These are phyloP conservation scores for Linnemannia zychae DNA, from an alignment of 192 early-diverging fungal genomes.

Conservation along the genomic window DNA sequence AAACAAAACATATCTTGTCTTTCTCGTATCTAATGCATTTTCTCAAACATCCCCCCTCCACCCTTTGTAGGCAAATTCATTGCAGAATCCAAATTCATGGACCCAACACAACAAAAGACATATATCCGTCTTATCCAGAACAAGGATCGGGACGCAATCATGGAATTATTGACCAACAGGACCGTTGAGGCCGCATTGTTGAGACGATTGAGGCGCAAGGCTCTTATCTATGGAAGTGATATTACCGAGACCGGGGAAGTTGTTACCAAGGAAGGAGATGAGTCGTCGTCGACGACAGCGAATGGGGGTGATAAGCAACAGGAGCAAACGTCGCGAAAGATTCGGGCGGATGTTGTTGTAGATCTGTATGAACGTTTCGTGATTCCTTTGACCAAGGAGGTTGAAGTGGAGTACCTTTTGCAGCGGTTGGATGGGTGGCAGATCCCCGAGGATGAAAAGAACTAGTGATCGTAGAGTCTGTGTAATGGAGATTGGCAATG, in stretches of 20 bases:
- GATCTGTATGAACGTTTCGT: slow-evolving; percentile 94
- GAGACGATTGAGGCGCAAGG: slow-evolving; percentile 87
- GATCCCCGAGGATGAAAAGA: slow-evolving; percentile 6
- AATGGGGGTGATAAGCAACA: background rate
- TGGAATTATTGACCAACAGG: slow-evolving; percentile 90
- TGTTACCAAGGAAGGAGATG: slow-evolving; percentile 19
- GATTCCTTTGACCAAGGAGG: slow-evolving; percentile 97
- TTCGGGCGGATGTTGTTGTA: slow-evolving; percentile 88
- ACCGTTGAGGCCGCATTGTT: slow-evolving; percentile 89
- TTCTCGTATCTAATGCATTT: no score
- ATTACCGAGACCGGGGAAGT: slow-evolving; percentile 68
- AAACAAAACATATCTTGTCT: background rate
- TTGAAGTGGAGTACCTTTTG: slow-evolving; percentile 95
- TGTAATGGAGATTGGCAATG: no score
- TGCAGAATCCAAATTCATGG: slow-evolving; percentile 97
- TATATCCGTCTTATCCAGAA: slow-evolving; percentile 84
- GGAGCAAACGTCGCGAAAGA: slow-evolving; percentile 57
- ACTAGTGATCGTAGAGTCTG: background rate
- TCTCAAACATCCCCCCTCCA: no score
- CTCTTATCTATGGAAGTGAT: slow-evolving; percentile 94
- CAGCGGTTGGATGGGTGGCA: slow-evolving; percentile 58
- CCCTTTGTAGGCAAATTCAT: slow-evolving; percentile 87
- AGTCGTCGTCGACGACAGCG: background rate
- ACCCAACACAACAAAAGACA: slow-evolving; percentile 75
- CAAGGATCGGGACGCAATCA: slow-evolving; percentile 80